Evolutionary conservation across 2,329 filamentous ascomycete genomes (phyloP), one percentile per base, ranked within the genome.

Genomic region (Acarospora socialis): DNA sequence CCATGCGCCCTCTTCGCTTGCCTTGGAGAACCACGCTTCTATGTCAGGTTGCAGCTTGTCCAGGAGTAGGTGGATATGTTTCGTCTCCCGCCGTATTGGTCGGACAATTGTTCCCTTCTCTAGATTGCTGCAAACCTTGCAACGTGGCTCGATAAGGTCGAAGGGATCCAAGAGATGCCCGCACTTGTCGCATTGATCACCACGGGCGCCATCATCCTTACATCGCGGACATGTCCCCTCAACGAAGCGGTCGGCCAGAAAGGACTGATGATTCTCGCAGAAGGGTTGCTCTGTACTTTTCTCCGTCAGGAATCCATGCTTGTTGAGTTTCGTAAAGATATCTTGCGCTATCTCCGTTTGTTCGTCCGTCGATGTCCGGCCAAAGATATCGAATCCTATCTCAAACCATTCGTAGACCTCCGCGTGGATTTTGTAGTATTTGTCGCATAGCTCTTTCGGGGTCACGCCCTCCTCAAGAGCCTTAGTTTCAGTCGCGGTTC

Each of bases 351-450:
- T 95, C 44, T 83, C 72, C 14, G 84, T 94, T 58, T 95, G 90
- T 48, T 90, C 72, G 33, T 71, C 59, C 12, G 87, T 95, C 3
- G 86, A 83, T 4, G 90, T 95, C 37, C 86, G 78, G 40, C 86
- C 90, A 52, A 95, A 98, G 56, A 86, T 77, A 59, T 95, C 87
- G 52, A 95, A 95, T 36, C 71, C 76, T 50, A 95, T 87, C 51
- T 84, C 74, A 61, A 98, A 98, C 83, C 87, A 94, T 55, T 92
- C 72, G 57, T 95, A 95, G 43, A 94, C 79, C 29, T 80, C 81
- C 47, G 83, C 75, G 60, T 94, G 87, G 37, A 92, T 74, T 47
- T 73, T 74, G 60, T 92, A 81, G 64, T 92, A 94, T 62, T 94
- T 92, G 57, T 81, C 73, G 63, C 87, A 94, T 8, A 95, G 73